phyloP scores from a whole-genome alignment of 2,329 filamentous ascomycete genomes.

The Fusarium citri region DNA sequence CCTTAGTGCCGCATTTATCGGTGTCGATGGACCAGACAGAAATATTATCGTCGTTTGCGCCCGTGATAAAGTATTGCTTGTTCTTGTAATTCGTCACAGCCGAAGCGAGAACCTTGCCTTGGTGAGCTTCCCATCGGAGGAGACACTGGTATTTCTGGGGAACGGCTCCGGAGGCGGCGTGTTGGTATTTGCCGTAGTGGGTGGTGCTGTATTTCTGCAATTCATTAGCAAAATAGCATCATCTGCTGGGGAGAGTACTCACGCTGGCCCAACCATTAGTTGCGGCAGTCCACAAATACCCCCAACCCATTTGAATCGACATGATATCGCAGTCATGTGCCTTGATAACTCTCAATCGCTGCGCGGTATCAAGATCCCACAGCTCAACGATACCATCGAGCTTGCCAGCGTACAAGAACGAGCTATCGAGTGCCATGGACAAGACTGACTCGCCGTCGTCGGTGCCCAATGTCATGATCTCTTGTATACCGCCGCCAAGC shows the following conservation, averaged over 20 bases:
- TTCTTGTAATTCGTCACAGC: conserved; percentile 76
- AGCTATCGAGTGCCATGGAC: conserved; percentile 86
- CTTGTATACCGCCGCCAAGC: conserved; percentile 70
- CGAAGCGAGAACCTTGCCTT: conserved; percentile 88
- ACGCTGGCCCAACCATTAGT: conserved; percentile 89
- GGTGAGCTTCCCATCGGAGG: conserved; percentile 82
- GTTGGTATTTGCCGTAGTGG: conserved; percentile 69
- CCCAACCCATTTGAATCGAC: conserved; percentile 86
- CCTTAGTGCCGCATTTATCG: conserved; percentile 48
- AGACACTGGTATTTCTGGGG: conserved; percentile 87
- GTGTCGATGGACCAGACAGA: conserved; percentile 84
- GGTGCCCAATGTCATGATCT: conserved; percentile 73
- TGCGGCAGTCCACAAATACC: conserved; percentile 88
- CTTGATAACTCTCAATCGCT: conserved; percentile 88
- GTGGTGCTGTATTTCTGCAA: conserved; percentile 73
- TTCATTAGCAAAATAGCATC: neutral
- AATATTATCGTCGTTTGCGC: conserved; percentile 90
- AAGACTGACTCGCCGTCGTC: conserved; percentile 75
- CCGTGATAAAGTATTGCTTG: conserved; percentile 89
- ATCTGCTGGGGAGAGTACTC: conserved; percentile 47
- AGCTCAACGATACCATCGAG: conserved; percentile 90
- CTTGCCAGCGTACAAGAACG: conserved; percentile 92
- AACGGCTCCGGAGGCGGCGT: conserved; percentile 62
- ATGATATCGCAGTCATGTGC: conserved; percentile 85
- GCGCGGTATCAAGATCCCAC: conserved; percentile 95